A percentile compares a stretch with the other conserved stretches of the same genome.
Conservation (phyloP, 2,329 filamentous ascomycete genomes). For the Calonectria ilicicola region DNA sequence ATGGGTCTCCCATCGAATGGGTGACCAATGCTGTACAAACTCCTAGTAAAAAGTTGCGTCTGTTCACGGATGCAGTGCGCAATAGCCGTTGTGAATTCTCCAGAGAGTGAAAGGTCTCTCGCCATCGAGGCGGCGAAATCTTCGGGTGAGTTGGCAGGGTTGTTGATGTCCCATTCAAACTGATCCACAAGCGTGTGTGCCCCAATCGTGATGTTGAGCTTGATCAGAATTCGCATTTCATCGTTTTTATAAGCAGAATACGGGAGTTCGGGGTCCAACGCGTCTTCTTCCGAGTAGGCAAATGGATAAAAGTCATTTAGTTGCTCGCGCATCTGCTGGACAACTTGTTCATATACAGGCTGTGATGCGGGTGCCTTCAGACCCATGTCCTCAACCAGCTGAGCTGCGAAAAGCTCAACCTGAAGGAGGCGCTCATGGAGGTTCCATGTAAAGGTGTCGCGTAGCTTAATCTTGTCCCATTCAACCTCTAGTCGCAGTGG, state of each 20-base stretch:
- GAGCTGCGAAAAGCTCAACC: conserved; percentile 85
- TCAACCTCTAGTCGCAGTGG: conserved; percentile 94
- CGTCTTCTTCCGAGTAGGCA: conserved; percentile 88
- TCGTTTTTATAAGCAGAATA: conserved; percentile 98
- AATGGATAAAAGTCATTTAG: conserved; percentile 94
- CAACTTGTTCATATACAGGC: conserved; percentile 71
- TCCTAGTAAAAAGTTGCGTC: conserved; percentile 92
- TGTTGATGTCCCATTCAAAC: conserved; percentile 99
- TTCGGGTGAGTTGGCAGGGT: conserved; percentile 91
- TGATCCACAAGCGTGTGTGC: conserved; percentile 94
- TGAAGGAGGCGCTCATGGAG: conserved; percentile 88
- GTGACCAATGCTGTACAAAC: conserved; percentile 92
- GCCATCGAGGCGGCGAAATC: conserved; percentile 94
- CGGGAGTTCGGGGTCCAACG: conserved; percentile 88
- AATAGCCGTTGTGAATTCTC: conserved; percentile 97
- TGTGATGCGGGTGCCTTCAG: conserved; percentile 77
- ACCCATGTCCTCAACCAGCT: conserved; percentile 92
- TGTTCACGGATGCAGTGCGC: conserved; percentile 98
- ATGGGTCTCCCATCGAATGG: conserved; percentile 94
- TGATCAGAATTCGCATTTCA: conserved; percentile 96
- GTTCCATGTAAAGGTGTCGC: conserved; percentile 99
- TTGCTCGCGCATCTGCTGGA: conserved; percentile 85
- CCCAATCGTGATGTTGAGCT: conserved; percentile 97
- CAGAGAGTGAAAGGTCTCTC: conserved; percentile 87
- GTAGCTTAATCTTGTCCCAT: conserved; percentile 93